These are phyloP conservation scores for Xylaria sp. DNA, from an alignment of 2,329 filamentous ascomycete genomes.

Conservation along the genomic window DNA sequence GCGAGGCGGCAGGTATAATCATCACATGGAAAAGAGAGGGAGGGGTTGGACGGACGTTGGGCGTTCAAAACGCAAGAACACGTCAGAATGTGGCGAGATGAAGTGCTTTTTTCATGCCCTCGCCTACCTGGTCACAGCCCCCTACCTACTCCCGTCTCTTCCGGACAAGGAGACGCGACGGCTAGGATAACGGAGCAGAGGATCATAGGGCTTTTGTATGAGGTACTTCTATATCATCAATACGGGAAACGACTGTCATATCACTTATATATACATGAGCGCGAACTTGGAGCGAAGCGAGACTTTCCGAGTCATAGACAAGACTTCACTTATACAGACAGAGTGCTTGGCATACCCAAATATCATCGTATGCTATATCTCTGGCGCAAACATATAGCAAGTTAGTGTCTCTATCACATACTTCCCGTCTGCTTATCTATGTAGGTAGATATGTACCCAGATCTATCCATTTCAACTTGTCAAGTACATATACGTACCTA, in stretches of 20 bases:
- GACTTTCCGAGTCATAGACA: background rate
- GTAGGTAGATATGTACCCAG: no score
- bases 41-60: background rate
- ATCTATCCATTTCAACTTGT: background rate
- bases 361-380: background rate
- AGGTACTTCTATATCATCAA: background rate
- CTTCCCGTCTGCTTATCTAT: no score
- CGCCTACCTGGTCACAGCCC: background rate
- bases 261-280: background rate
- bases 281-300: background rate
- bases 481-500: background rate
- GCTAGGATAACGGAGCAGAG: background rate
- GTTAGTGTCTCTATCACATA: background rate
- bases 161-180: constrained; percentile 10
- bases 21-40: background rate
- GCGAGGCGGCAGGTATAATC: background rate
- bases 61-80: background rate
- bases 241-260: background rate
- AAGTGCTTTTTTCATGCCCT: constrained; percentile 16
- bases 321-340: background rate
- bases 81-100: constrained; percentile 31
- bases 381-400: background rate
- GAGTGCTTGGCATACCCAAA: background rate
- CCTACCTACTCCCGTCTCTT: constrained; percentile 13
- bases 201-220: background rate